Base-by-base conservation (phyloP, 2,329 filamentous ascomycete species). In the Aaosphaeria pasadenensis region DNA sequence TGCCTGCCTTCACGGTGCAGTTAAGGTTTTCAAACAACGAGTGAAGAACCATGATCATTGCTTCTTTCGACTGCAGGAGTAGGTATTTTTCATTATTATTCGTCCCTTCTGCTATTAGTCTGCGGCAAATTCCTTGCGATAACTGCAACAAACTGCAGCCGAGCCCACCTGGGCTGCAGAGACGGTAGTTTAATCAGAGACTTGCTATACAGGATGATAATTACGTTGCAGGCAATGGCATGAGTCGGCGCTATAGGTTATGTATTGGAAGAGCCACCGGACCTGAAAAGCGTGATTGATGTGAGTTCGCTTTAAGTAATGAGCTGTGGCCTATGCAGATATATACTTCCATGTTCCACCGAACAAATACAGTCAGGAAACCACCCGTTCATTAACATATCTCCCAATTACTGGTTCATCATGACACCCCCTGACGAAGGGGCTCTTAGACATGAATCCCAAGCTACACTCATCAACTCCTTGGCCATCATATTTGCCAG, bases 401-500 rank as follows among this genome's bases (percentile, higher is more conserved):
- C 17, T 24, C 17, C 17, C 17, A 24, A 24, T 2, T 24, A 24
- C 17, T 24, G 17, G 17, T 24, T 24, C 17, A 24, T 36, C 33
- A 36, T 36, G 9, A 4, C n/a, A n/a, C n/a, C 33, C 9, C 9
- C 33, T n/a, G 33, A 33, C 36, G 49, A 54, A 24, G 42, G 31
- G 6, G 39, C 32, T 31, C 29, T 46, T 2, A 42, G 40, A 31
- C 39, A 9, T 17, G 48, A 54, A 39, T 51, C 51, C 5, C 39
- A 40, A 30, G 42, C 44, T 38, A 30, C 47, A 11, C 32, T 51
- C n/a, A 54, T 56, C 31, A 35, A 48, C 35, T 40, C 42, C 5
- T 30, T 56, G 7, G 39, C 48, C 7, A 49, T 56, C 39, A 29
- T 47, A 30, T 50, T 52, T 31, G 47, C 46, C 31, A 33, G 38